Conservation (phyloP, 1,284 basidiomycete species). For the Ceratobasidium papillatum region DNA sequence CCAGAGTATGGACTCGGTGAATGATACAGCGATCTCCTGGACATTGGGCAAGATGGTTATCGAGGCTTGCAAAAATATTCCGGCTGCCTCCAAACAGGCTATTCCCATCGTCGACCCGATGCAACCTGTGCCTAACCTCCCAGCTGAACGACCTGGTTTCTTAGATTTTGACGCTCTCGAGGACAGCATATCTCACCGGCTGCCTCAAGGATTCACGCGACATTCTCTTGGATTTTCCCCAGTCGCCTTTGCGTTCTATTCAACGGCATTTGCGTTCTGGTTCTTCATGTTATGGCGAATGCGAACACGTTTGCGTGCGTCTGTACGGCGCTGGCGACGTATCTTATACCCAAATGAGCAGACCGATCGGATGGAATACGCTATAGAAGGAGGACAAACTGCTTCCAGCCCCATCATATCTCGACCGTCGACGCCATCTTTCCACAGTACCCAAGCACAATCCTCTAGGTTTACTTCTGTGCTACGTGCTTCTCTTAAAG, state of each 20-base stretch:
- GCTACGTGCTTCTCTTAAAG: conserved; percentile 37
- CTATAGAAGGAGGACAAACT: conserved; percentile 38
- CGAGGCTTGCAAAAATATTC: conserved; percentile 89
- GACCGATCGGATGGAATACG: conserved; percentile 36
- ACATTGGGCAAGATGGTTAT: conserved; percentile 98
- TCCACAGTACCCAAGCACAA: conserved; percentile 23
- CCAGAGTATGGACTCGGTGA: conserved; percentile 92
- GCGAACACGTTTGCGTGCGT: conserved; percentile 45
- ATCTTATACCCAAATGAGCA: conserved; percentile 38
- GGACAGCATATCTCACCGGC: conserved; percentile 66
- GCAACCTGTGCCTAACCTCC: conserved; percentile 60
- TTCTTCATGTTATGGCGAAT: conserved; percentile 39
- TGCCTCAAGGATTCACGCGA: conserved; percentile 66
- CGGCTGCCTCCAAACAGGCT: conserved; percentile 57
- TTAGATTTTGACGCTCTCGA: conserved; percentile 53
- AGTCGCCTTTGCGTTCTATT: conserved; percentile 65
- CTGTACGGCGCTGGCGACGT: conserved; percentile 35
- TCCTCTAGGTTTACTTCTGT: conserved; percentile 29
- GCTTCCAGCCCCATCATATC: conserved; percentile 28
- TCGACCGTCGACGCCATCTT: conserved; percentile 34
- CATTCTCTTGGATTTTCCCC: conserved; percentile 74
- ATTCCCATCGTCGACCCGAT: conserved; percentile 73
- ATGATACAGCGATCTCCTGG: conserved; percentile 95
- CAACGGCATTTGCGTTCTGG: conserved; percentile 16
- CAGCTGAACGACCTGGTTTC: conserved; percentile 21